These are phyloP conservation scores for Candida michaelii DNA, from an alignment of 805 yeast genomes.

Conservation along the genomic window DNA sequence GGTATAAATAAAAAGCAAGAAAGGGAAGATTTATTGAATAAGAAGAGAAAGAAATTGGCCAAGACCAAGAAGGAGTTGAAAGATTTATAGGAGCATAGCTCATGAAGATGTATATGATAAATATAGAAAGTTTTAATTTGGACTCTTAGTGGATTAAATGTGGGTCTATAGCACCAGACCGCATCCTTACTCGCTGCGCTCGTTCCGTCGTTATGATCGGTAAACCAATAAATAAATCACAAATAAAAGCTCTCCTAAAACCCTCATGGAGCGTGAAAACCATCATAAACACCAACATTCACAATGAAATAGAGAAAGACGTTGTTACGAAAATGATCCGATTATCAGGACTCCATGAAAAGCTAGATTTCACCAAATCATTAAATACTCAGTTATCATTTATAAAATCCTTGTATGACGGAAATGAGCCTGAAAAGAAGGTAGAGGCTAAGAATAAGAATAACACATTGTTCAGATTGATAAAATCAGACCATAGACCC, in stretches of 20 bases:
- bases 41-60: constrained; percentile 68
- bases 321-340: constrained; percentile 26
- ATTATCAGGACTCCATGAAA: constrained; percentile 31
- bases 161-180: no score
- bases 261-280: constrained; percentile 21
- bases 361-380: constrained; percentile 20
- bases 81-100: constrained; percentile 14
- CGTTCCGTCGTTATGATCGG: constrained; percentile 1
- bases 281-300: constrained; percentile 11
- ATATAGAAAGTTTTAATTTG: no score
- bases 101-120: no score
- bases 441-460: constrained; percentile 12
- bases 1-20: constrained; percentile 81
- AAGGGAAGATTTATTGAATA: constrained; percentile 64
- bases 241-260: constrained; percentile 7
- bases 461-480: constrained; percentile 32
- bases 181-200: no score
- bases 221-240: constrained; percentile 9
- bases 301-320: constrained; percentile 3
- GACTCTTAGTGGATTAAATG: no score
- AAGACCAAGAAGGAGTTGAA: constrained; percentile 53
- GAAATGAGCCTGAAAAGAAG: constrained; percentile 6
- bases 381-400: constrained; percentile 29
- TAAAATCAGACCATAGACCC: constrained; percentile 33
- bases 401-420: constrained; percentile 26